Evolutionary conservation across 352 stramenopile genomes (phyloP).

Genomic region (Paralagenidium karlingii): DNA sequence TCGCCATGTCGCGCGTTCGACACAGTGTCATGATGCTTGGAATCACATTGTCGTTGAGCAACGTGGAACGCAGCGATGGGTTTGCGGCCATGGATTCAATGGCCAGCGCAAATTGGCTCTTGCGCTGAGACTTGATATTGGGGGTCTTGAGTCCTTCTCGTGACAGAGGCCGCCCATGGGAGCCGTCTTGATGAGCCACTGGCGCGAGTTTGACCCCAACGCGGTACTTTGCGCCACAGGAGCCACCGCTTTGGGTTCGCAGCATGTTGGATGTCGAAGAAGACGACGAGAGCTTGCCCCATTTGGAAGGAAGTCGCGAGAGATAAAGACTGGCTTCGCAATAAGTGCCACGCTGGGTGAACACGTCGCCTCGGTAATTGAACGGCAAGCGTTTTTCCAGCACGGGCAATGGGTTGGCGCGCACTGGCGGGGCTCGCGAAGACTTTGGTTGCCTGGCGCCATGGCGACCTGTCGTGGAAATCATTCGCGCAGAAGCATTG

Average conservation of each 20-base stretch:
- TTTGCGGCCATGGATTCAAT: constrained; percentile 59
- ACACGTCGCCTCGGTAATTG: constrained; percentile 57
- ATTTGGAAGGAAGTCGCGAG: constrained; percentile 43
- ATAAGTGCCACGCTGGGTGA: constrained; percentile 61
- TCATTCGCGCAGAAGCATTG: too few species aligned
- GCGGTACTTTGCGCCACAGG: constrained; percentile 23
- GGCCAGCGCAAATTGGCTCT: constrained; percentile 48
- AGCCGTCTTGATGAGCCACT: constrained; percentile 7
- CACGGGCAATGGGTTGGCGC: too few species aligned
- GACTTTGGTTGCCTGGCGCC: too few species aligned
- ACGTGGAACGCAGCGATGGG: constrained; percentile 21
- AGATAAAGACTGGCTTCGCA: constrained; percentile 56
- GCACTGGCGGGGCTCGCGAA: too few species aligned
- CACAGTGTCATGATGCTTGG: constrained; percentile 41
- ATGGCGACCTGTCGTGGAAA: too few species aligned
- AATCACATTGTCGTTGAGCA: constrained; percentile 50
- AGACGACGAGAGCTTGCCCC: constrained; percentile 19
- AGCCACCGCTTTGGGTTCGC: too few species aligned
- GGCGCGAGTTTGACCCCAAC: constrained; percentile 31
- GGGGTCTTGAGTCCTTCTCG: too few species aligned
- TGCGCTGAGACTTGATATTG: too few species aligned
- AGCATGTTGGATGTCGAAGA: constrained; percentile 13
- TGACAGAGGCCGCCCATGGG: too few species aligned
- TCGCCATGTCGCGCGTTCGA: constrained; percentile 43
- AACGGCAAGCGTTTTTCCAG: constrained; percentile 34